These are phyloP conservation scores for Botrytis tulipae DNA, from an alignment of 2,329 filamentous ascomycete genomes.

Conservation along the genomic window DNA sequence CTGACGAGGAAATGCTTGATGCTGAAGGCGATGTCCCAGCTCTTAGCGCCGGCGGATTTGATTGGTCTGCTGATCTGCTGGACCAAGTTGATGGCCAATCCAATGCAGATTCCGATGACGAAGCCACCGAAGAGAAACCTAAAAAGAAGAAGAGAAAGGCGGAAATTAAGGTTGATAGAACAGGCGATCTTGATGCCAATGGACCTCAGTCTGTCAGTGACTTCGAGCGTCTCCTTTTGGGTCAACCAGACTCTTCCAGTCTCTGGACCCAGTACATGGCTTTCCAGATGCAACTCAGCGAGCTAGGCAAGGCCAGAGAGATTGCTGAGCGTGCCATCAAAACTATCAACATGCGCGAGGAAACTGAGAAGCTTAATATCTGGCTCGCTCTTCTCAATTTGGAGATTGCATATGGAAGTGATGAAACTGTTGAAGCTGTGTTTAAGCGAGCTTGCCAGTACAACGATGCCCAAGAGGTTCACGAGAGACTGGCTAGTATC, in stretches of 20 bases:
- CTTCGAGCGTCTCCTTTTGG: slow-evolving; percentile 88
- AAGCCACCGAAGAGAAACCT: slow-evolving; percentile 41
- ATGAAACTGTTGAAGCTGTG: slow-evolving; percentile 76
- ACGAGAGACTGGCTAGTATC: slow-evolving; percentile 87
- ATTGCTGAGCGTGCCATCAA: slow-evolving; percentile 87
- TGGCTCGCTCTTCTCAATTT: slow-evolving; percentile 95
- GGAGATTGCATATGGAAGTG: slow-evolving; percentile 84
- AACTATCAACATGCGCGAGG: slow-evolving; percentile 87
- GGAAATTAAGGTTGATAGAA: slow-evolving; percentile 81
- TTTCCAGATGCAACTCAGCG: slow-evolving; percentile 91
- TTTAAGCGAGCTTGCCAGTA: slow-evolving; percentile 93
- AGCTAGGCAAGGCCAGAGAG: slow-evolving; percentile 82
- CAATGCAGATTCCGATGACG: slow-evolving; percentile 47
- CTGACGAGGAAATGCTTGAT: slow-evolving; percentile 39
- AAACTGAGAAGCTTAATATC: slow-evolving; percentile 89
- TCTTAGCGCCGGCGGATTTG: slow-evolving; percentile 74
- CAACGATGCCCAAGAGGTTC: slow-evolving; percentile 86
- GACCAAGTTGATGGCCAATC: slow-evolving; percentile 47
- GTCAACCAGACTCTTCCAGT: slow-evolving; percentile 87
- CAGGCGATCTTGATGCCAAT: slow-evolving; percentile 84
- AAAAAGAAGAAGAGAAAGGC: slow-evolving; percentile 73
- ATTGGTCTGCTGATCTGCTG: slow-evolving; percentile 77
- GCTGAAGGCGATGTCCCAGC: slow-evolving; percentile 44
- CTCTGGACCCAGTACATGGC: slow-evolving; percentile 98
- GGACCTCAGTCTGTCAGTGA: slow-evolving; percentile 89